Evolutionary conservation across 2,329 filamentous ascomycete genomes (phyloP), one percentile per base, ranked within the genome.

Genomic region (Didymella sp.): DNA sequence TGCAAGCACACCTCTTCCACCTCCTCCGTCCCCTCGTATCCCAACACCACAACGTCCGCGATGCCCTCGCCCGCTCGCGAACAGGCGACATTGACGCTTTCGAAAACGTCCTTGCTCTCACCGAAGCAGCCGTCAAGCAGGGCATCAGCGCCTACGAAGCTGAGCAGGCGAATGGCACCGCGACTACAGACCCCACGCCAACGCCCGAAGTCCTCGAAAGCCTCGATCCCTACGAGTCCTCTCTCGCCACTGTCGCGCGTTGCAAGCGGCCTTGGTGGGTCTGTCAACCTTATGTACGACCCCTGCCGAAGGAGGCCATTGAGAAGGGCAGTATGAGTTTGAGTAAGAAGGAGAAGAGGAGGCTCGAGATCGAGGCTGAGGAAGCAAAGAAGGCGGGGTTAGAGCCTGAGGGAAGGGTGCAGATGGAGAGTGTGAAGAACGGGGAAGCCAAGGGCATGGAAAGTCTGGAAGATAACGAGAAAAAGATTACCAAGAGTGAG

Each of bases 1-100:
- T 97, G 83, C 93, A 98, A 76, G 87, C 92, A 0, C 95, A 99
- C 76, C 85, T 97, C 40, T 99, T 99, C 81, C 90, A 96, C 74
- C 84, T 99, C 24, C 84, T 98, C 21, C 86, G 94, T 15, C 88
- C 94, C 28, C 84, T 98, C 22, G 87, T 99, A 30, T 82, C 87
- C 2, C 84, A 83, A 60, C 90, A 97, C 76, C 93, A 91, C 22
- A 84, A 95, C 64, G 87, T 98, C 28, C 86, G 95, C 28, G 92
- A 98, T 72, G 85, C 88, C n/a, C 83, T 99, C 2, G 93, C 91
- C 0, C 82, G 82, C 59, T 85, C 83, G 15, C 79, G 84, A 19
- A 81, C 85, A 0, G 89, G 90, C 31, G 89, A 96, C 65, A 86
- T 98, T 51, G 80, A 83, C 0, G 87, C 85, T 0, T 93, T 90